Evolutionary conservation across 2,329 filamentous ascomycete genomes (phyloP).

Genomic region (Colletotrichum destructivum): DNA sequence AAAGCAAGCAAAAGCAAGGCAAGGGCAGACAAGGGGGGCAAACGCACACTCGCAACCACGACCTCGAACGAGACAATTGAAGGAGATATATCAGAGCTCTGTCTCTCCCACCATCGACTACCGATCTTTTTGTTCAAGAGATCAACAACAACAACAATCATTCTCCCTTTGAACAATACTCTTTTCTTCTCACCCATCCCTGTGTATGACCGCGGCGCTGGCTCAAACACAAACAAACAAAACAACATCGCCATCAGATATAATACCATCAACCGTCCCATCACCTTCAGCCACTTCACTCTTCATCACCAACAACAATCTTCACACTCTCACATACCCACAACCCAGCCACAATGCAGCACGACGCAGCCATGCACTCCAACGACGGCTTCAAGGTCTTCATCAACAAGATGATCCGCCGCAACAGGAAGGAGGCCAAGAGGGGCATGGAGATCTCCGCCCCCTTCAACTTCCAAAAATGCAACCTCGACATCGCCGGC

Average conservation of each 20-base stretch:
- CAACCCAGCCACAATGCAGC: constrained; percentile 26
- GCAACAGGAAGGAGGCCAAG: constrained; percentile 61
- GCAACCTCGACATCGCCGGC: constrained; percentile 67
- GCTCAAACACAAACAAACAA: background rate
- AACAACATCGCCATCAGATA: background rate
- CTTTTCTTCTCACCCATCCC: background rate
- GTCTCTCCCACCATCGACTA: constrained; percentile 1
- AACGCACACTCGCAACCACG: background rate
- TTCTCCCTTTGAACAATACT: background rate
- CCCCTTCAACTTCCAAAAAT: constrained; percentile 72
- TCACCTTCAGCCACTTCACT: background rate
- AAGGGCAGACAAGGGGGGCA: constrained; percentile 22
- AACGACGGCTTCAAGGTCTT: constrained; percentile 61
- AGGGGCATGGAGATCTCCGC: constrained; percentile 65
- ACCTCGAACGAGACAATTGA: constrained; percentile 3
- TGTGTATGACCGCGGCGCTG: constrained; percentile 12
- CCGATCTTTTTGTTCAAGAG: constrained; percentile 1
- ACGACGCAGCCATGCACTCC: constrained; percentile 47
- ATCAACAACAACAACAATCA: background rate
- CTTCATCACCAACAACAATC: background rate
- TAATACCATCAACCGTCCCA: background rate
- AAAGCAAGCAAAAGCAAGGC: constrained; percentile 18
- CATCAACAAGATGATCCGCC: constrained; percentile 60
- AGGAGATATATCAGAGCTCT: constrained; percentile 15
- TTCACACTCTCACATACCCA: background rate